phyloP scores from a whole-genome alignment of 805 yeast species.

The Metschnikowia similis region DNA sequence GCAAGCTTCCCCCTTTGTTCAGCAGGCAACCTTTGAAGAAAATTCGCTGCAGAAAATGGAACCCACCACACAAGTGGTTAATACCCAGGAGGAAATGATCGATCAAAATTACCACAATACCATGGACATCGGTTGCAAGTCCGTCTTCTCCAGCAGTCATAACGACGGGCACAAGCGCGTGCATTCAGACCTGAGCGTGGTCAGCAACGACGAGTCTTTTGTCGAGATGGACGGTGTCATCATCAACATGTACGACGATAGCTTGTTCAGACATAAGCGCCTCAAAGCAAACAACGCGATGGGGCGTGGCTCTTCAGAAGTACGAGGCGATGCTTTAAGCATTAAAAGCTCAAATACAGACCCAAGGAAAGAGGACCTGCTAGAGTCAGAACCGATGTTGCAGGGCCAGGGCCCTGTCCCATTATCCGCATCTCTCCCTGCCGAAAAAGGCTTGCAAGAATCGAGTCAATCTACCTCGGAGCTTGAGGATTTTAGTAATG shows the following conservation, averaged over 20 bases:
- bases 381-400: too few species aligned
- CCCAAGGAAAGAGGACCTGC: too few species aligned
- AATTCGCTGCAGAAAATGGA: constrained; percentile 3
- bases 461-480: constrained; percentile 17
- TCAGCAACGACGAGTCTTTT: constrained; percentile 9
- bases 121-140: constrained; percentile 13
- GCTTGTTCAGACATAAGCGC: constrained; percentile 22
- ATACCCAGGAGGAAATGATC: constrained; percentile 24
- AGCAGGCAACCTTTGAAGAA: not conserved
- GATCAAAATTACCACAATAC: constrained; percentile 4
- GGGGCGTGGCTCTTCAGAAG: not conserved
- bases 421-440: not conserved
- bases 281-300: not conserved
- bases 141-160: constrained; percentile 21
- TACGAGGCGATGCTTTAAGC: not conserved
- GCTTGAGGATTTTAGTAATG: constrained; percentile 20
- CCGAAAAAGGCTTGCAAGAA: not conserved
- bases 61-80: constrained; percentile 32
- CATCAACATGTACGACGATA: constrained; percentile 22
- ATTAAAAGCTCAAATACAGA: not conserved
- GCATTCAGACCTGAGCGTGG: constrained; percentile 1
- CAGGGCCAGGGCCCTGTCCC: not conserved
- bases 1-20: not conserved
- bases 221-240: constrained; percentile 17
- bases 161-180: constrained; percentile 5